A percentile compares a stretch with the other conserved stretches of the same genome.
Conservation (phyloP, 176 grass and related monocot species). For the Oryza glumipatula region DNA sequence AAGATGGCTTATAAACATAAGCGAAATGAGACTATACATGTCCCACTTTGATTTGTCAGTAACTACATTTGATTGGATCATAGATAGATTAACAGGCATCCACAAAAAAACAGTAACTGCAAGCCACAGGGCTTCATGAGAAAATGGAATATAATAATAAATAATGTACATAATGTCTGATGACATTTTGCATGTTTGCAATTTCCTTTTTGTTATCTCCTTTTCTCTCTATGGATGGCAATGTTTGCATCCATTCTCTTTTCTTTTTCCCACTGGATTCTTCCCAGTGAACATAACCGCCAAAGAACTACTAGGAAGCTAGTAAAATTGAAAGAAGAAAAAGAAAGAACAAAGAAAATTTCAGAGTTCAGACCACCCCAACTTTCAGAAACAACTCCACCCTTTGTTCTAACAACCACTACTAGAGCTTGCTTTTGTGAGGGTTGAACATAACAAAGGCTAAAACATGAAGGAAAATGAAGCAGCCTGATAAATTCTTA, state of each 20-base stretch:
- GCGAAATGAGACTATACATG: too few species aligned
- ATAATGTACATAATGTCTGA: slow-evolving; percentile 23
- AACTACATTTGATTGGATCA: neutral
- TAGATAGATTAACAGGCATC: neutral
- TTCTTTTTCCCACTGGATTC: neutral
- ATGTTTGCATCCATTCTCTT: slow-evolving; percentile 41
- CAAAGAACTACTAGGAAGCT: slow-evolving; percentile 17
- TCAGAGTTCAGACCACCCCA: slow-evolving; percentile 23
- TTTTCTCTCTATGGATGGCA: slow-evolving; percentile 17
- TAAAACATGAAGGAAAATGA: neutral
- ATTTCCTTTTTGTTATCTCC: neutral
- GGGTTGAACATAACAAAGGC: neutral
- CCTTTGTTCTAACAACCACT: neutral
- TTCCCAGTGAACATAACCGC: neutral
- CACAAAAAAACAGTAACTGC: neutral
- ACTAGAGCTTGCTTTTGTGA: neutral
- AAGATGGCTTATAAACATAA: too few species aligned
- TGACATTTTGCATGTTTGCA: slow-evolving; percentile 35
- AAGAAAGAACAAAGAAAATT: slow-evolving; percentile 39
- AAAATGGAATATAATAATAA: slow-evolving; percentile 12
- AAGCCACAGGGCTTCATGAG: neutral
- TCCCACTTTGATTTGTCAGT: neutral
- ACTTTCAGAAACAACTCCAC: neutral
- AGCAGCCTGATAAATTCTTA: neutral
- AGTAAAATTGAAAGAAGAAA: neutral